These are phyloP conservation scores for Saitozyma sp. DNA, from an alignment of 768 basidiomycete genomes.

Conservation along the genomic window DNA sequence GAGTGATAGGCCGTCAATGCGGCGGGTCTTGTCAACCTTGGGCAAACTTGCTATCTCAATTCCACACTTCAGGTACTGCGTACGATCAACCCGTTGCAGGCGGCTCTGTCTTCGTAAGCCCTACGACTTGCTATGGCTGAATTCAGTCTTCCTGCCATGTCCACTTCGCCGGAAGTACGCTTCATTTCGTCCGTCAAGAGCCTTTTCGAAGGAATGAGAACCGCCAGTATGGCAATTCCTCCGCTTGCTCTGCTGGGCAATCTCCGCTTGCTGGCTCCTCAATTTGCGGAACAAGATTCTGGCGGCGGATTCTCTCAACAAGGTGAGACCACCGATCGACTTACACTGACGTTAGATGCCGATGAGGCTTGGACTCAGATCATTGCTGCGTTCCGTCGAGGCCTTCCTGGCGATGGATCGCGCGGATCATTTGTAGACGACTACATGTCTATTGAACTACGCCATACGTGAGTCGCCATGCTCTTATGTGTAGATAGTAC, in stretches of 20 bases:
- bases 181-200: constrained; percentile 58
- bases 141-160: not conserved
- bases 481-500: not conserved
- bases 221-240: constrained; percentile 72
- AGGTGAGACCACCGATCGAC: constrained; percentile 49
- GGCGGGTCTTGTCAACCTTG: constrained; percentile 58
- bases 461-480: not conserved
- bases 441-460: constrained; percentile 33
- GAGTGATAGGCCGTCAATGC: constrained; percentile 5
- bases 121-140: not conserved
- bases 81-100: constrained; percentile 82
- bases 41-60: constrained; percentile 98
- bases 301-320: constrained; percentile 76
- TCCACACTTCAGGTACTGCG: constrained; percentile 91
- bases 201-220: constrained; percentile 70
- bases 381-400: constrained; percentile 28
- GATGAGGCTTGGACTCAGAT: constrained; percentile 51
- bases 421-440: constrained; percentile 30
- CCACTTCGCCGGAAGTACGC: constrained; percentile 13
- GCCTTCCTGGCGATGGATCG: constrained; percentile 9
- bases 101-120: constrained; percentile 64
- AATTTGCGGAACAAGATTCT: constrained; percentile 74
- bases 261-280: constrained; percentile 77
- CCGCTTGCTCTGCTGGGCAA: constrained; percentile 66
- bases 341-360: constrained; percentile 31